Base-by-base conservation (phyloP, 2,329 filamentous ascomycete species). In the Corynespora cassiicola region DNA sequence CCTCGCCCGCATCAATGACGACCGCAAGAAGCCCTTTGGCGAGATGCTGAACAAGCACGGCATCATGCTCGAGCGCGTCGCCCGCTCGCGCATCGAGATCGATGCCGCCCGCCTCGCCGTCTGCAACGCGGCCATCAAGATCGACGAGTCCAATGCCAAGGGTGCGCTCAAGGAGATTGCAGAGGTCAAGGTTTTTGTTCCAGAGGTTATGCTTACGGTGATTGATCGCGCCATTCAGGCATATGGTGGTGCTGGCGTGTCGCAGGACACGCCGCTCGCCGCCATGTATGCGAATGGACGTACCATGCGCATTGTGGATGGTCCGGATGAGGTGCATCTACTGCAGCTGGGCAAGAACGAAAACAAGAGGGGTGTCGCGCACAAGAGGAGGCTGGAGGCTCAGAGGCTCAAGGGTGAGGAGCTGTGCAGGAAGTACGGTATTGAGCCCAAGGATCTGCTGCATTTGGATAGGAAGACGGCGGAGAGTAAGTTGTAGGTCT, bases 141-240 rank as follows among this genome's bases (percentile, higher is more conserved):
- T 99, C 75, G 94, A 99, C 72, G 81, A 88, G 54, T 81, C 85
- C 14, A 87, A 92, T 54, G 88, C 94, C 56, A 97, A 97, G 76
- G 82, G 84, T 51, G 90, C 92, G 0, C 81, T 96, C 45, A 90
- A 87, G 69, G 90, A 97, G 70, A 99, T 99, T 54, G 92, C 91
- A 17, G 82, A 96, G 73, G 92, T 94, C 52, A 99, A 99, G 78
- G 86, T 97, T 1, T 81, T 96, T 12, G 87, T 95, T 7, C 94
- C 94, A 0, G 79, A 84, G 61, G 89, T 86, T 59, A 85, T 88
- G 2, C 79, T 96, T 52, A 84, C 83, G 12, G 88, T 97, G 57
- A 92, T 99, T 58, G 94, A 99, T 76, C 87, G 91, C 46, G 94
- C 94, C 0, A 84, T 99, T 9, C 94, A 99, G 78, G 82, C 89